phyloP scores from a whole-genome alignment of 192 early-diverging fungal genomes.

The Entomortierella beljakovae region DNA sequence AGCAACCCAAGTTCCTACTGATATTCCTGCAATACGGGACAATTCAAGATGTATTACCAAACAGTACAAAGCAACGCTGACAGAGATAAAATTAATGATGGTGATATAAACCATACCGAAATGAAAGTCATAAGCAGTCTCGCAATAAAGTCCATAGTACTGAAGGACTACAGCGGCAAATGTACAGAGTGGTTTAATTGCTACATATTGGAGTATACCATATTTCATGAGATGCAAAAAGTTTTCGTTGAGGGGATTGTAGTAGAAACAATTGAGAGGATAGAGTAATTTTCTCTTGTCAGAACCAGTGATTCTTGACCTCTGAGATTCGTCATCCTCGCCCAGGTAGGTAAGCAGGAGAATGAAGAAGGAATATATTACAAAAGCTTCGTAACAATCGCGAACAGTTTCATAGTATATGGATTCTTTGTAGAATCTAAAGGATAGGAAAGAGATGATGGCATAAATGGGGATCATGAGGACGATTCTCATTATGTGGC shows the following conservation, averaged over 20 bases:
- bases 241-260: slow-evolving; percentile 67
- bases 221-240: slow-evolving; percentile 70
- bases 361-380: slow-evolving; percentile 78
- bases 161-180: slow-evolving; percentile 71
- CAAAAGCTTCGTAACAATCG: slow-evolving; percentile 82
- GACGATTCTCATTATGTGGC: slow-evolving; percentile 80
- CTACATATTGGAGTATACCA: slow-evolving; percentile 77
- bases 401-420: slow-evolving; percentile 77
- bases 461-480: slow-evolving; percentile 81
- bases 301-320: slow-evolving; percentile 57
- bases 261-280: slow-evolving; percentile 70
- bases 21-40: no score
- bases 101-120: slow-evolving; percentile 77
- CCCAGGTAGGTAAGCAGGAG: slow-evolving; percentile 79
- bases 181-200: slow-evolving; percentile 69
- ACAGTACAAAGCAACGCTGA: slow-evolving; percentile 73
- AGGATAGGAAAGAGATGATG: slow-evolving; percentile 73
- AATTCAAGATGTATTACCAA: slow-evolving; percentile 68
- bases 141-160: slow-evolving; percentile 70
- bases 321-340: slow-evolving; percentile 56
- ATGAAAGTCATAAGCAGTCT: slow-evolving; percentile 66
- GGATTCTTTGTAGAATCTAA: slow-evolving; percentile 75
- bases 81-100: slow-evolving; percentile 72
- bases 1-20: no score
- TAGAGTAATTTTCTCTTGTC: slow-evolving; percentile 66